These are phyloP conservation scores for Talaromyces sp. DNA, from an alignment of 2,329 filamentous ascomycete species.

Conservation along the genomic window DNA sequence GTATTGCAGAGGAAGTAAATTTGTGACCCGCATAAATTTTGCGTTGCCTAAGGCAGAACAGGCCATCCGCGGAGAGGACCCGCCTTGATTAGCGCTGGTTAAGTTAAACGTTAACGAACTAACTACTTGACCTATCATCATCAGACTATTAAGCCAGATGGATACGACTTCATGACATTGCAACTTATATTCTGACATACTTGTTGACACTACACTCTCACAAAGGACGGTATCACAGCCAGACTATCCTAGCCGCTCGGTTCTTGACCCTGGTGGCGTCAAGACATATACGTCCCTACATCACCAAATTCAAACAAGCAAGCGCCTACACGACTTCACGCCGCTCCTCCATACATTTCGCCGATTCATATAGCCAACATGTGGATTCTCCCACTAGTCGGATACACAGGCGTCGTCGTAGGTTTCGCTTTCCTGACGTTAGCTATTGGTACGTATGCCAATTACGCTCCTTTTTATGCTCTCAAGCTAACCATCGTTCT, in stretches of 20 bases:
- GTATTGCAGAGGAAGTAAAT: slow-evolving; percentile 3
- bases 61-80: not conserved
- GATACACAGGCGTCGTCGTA: slow-evolving; percentile 80
- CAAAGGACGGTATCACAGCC: not conserved
- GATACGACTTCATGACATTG: not conserved
- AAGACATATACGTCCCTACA: not conserved
- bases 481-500: not conserved
- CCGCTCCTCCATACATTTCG: not conserved
- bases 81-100: not conserved
- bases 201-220: not conserved
- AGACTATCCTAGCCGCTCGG: no score
- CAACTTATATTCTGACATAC: not conserved
- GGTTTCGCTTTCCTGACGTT: slow-evolving; percentile 94
- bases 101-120: not conserved
- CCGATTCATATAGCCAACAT: slow-evolving; percentile 49
- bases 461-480: slow-evolving; percentile 11
- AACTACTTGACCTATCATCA: slow-evolving; percentile 6
- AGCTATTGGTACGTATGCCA: slow-evolving; percentile 68
- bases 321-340: not conserved
- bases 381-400: slow-evolving; percentile 94
- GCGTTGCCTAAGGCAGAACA: slow-evolving; percentile 16
- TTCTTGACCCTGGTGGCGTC: not conserved
- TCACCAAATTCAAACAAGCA: not conserved
- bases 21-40: slow-evolving; percentile 11
- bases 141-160: slow-evolving; percentile 18